Percentiles rank a stretch among this genome's conserved stretches.
These are phyloP conservation scores for Lanzia echinophila DNA, from an alignment of 2,329 filamentous ascomycete genomes.

Conservation along the genomic window DNA sequence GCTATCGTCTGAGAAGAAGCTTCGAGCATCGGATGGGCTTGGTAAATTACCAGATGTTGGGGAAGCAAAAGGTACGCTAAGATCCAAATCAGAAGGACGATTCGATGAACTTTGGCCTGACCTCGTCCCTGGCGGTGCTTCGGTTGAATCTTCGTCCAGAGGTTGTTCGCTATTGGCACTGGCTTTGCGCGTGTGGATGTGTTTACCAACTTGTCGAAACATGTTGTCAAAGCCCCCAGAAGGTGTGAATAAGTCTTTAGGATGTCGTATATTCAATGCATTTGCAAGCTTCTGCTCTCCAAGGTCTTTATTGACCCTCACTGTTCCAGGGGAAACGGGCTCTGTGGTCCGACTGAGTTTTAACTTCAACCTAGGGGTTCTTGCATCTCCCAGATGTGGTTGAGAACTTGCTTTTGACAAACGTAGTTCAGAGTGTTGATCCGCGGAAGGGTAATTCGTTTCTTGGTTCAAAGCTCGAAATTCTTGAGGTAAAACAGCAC, in stretches of 20 bases:
- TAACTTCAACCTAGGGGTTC: conserved; percentile 24
- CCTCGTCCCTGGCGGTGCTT: conserved; percentile 4
- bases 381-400: conserved; percentile 6
- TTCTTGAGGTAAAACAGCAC: conserved; percentile 14
- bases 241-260: conserved; percentile 30
- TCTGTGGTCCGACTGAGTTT: conserved; percentile 26
- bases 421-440: conserved; percentile 6
- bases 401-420: conserved; percentile 4
- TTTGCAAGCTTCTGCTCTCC: conserved; percentile 14
- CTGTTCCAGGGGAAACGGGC: conserved; percentile 23
- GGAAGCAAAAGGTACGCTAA: conserved; percentile 4
- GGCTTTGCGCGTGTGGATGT: conserved; percentile 22
- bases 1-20: conserved; percentile 35
- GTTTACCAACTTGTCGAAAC: conserved; percentile 26
- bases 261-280: conserved; percentile 23
- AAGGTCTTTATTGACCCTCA: conserved; percentile 24
- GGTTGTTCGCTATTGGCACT: conserved; percentile 18
- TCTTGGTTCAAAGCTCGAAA: conserved; percentile 20
- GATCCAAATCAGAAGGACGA: conserved; percentile 10
- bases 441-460: conserved; percentile 13
- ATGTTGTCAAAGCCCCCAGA: conserved; percentile 23
- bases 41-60: conserved; percentile 14
- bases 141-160: conserved; percentile 3
- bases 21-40: conserved; percentile 25
- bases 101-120: conserved; percentile 1